Evolutionary conservation across 2,329 filamentous ascomycete species (phyloP).

Genomic region (Neurospora sp.): DNA sequence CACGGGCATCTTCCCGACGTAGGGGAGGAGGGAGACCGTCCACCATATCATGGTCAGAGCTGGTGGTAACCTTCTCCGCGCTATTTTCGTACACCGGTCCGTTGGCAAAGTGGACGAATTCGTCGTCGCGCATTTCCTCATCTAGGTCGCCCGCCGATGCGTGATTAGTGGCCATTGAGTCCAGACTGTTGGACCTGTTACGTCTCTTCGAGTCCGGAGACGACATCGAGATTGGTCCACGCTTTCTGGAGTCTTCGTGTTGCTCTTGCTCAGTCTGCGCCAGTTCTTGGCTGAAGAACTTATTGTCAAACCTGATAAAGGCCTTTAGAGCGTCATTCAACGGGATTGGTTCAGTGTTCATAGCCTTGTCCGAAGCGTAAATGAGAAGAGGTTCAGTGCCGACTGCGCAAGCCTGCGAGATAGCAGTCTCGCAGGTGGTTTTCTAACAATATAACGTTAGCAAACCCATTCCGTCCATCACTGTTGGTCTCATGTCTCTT

Average conservation of each 20-base stretch:
- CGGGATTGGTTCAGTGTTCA: conserved; percentile 14
- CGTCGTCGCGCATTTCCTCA: conserved; percentile 23
- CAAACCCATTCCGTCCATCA: background rate
- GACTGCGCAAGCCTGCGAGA: conserved; percentile 12
- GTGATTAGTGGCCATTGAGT: conserved; percentile 37
- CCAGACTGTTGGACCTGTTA: conserved; percentile 34
- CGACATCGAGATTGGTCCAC: conserved; percentile 23
- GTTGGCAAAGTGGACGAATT: conserved; percentile 4
- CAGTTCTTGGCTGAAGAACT: conserved; percentile 25
- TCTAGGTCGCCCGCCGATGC: conserved; percentile 27
- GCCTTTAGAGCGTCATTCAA: conserved; percentile 22
- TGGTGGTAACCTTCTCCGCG: background rate
- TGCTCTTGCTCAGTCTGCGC: conserved; percentile 9
- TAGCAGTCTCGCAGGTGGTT: conserved; percentile 10
- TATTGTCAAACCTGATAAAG: conserved; percentile 27
- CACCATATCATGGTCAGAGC: background rate
- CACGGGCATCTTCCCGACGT: background rate
- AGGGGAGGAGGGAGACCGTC: background rate
- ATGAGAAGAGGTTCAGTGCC: conserved; percentile 19
- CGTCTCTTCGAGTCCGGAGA: conserved; percentile 29
- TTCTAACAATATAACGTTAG: conserved; percentile 4
- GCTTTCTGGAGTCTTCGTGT: conserved; percentile 14
- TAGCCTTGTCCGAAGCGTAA: conserved; percentile 22
- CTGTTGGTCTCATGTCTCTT: background rate
- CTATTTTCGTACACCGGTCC: background rate